These are phyloP conservation scores for Rosa lucieae DNA, from an alignment of 306 rosid species.

Conservation along the genomic window DNA sequence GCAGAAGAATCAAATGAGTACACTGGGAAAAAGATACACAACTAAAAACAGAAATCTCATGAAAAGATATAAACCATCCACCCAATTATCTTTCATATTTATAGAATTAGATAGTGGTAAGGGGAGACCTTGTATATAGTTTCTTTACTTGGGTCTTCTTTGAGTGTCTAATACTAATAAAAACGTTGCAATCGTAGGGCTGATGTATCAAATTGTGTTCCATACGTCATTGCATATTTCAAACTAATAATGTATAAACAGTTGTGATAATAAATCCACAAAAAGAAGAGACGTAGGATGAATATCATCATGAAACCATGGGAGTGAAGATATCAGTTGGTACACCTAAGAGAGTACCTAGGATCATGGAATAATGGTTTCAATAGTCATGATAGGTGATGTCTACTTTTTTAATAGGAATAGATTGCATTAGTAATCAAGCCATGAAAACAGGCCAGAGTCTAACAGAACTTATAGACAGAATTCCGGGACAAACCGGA, in stretches of 20 bases:
- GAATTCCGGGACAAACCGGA: too few species aligned
- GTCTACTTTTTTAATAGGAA: neutral
- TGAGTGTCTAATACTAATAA: neutral
- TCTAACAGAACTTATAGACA: too few species aligned
- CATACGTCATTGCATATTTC: neutral
- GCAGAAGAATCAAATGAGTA: neutral
- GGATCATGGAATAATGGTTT: neutral
- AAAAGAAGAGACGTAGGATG: neutral
- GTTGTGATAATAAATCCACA: neutral
- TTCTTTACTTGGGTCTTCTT: neutral
- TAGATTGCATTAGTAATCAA: too few species aligned
- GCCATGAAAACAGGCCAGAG: too few species aligned
- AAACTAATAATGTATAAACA: neutral
- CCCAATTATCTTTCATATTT: neutral
- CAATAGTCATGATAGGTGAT: neutral
- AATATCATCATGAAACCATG: neutral
- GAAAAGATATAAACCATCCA: neutral
- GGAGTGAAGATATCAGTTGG: neutral
- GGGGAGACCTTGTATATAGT: neutral
- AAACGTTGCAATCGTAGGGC: neutral
- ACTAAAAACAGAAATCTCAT: neutral
- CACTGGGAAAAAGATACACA: neutral
- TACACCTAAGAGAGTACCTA: neutral
- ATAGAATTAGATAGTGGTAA: constrained; percentile 1
- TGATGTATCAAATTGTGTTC: neutral